Conservation (phyloP, 2,329 filamentous ascomycete species). For the Diaporthe velutina region DNA sequence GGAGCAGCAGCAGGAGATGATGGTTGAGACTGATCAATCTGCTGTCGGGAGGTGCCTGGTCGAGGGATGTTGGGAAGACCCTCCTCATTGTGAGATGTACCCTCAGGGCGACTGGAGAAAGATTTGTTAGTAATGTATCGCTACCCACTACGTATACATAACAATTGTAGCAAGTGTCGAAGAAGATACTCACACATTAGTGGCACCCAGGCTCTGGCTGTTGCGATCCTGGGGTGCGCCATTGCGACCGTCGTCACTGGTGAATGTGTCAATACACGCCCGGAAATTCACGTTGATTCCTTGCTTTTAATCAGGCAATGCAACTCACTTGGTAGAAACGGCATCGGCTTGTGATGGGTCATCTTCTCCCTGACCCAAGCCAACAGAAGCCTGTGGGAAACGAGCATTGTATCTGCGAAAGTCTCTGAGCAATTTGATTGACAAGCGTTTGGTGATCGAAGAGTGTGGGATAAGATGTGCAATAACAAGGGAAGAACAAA, state of each 20-base stretch:
- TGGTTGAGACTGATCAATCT: background rate
- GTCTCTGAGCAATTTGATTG: background rate
- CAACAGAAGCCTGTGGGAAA: background rate
- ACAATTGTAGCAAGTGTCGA: background rate
- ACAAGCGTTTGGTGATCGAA: background rate
- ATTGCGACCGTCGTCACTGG: background rate
- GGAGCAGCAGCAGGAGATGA: background rate
- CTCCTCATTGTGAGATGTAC: background rate
- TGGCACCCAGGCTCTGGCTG: background rate
- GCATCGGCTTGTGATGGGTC: background rate
- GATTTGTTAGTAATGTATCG: background rate
- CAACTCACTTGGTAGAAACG: background rate
- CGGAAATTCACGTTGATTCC: background rate
- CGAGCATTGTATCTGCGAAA: background rate
- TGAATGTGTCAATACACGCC: background rate
- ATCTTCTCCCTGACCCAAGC: background rate
- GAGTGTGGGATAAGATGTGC: background rate
- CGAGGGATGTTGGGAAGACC: background rate
- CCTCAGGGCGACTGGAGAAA: background rate
- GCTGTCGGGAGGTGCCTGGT: background rate
- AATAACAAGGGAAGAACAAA: background rate
- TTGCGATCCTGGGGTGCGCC: background rate
- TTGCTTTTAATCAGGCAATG: background rate
- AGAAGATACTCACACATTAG: background rate
- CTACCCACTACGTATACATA: background rate